Base-by-base conservation (phyloP, 768 basidiomycete genomes). In the Pulveroboletus sp. region DNA sequence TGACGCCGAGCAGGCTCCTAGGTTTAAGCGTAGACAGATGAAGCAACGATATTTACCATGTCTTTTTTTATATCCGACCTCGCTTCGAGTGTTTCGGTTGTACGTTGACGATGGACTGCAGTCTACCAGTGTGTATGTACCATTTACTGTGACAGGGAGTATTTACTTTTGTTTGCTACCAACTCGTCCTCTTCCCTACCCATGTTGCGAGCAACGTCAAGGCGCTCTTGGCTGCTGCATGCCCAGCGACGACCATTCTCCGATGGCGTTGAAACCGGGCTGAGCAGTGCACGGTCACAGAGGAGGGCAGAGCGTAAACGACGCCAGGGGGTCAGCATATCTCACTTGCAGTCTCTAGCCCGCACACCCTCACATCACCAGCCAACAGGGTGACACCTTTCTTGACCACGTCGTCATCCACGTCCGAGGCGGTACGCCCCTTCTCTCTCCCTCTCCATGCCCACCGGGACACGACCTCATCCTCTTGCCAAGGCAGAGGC, bases 371-470 rank as follows among this genome's bases (percentile, higher is more conserved):
- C 38, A 52, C 57, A 39, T 50, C 52, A 46, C 39, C 48, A 47
- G 39, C 46, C 0, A 17, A 36, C 51, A 92, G 86, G 87, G 86
- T 5, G 82, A 86, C 60, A 73, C 78, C 0, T 96, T 93, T 59
- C 74, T 93, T 3, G 93, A 95, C 71, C 80, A 90, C 65, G 73
- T 89, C 46, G 73, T 92, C 39, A 75, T 93, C n/a, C 85, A 82
- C 41, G 73, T 93, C 18, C 78, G 86, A 50, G 89, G 76, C 59
- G 91, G 91, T 87, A 58, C 54, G 76, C 55, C 50, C 17, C 14
- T 11, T 14, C 21, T n/a, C n/a, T 9, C 24, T 11, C 37, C 7
- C 43, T 6, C 27, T 11, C n/a, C 8, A 27, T 24, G 8, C 21
- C 32, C 51, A 21, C 35, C 28, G 18, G 8, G 27, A 12, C 5